phyloP scores from a whole-genome alignment of 2,329 filamentous ascomycete genomes.

The Fusarium tupiense region DNA sequence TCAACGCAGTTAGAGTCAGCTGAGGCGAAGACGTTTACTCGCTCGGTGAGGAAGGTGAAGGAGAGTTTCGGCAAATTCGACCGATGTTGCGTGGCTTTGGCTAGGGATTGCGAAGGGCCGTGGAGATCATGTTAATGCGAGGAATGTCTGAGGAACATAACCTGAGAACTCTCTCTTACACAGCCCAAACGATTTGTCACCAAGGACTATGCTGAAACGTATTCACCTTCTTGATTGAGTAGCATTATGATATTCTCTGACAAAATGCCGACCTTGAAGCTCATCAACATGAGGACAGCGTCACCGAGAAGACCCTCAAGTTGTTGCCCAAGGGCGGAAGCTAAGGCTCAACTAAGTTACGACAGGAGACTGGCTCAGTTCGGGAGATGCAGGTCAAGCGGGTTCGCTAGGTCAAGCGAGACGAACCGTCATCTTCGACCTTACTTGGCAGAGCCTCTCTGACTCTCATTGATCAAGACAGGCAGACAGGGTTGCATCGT shows the following conservation, averaged over 20 bases:
- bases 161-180: neutral
- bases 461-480: neutral
- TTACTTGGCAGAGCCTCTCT: slow-evolving; percentile 16
- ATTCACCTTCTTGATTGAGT: neutral
- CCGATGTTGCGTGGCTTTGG: slow-evolving; percentile 13
- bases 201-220: neutral
- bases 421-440: slow-evolving; percentile 21
- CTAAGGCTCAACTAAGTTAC: slow-evolving; percentile 25
- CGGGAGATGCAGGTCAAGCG: slow-evolving; percentile 38
- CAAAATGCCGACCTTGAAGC: neutral
- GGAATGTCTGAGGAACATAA: neutral
- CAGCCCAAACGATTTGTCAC: neutral
- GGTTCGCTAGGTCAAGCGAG: slow-evolving; percentile 26
- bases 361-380: slow-evolving; percentile 16
- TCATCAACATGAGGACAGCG: neutral
- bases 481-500: slow-evolving; percentile 22
- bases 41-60: slow-evolving; percentile 11
- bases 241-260: neutral
- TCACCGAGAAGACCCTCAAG: slow-evolving; percentile 6
- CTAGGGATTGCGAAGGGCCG: slow-evolving; percentile 4
- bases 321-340: slow-evolving; percentile 36
- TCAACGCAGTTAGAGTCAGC: slow-evolving; percentile 32
- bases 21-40: slow-evolving; percentile 34
- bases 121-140: slow-evolving; percentile 8
- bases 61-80: slow-evolving; percentile 9